Evolutionary conservation across 202 grass and related monocot species (phyloP).

Genomic region (Carex arenaria): DNA sequence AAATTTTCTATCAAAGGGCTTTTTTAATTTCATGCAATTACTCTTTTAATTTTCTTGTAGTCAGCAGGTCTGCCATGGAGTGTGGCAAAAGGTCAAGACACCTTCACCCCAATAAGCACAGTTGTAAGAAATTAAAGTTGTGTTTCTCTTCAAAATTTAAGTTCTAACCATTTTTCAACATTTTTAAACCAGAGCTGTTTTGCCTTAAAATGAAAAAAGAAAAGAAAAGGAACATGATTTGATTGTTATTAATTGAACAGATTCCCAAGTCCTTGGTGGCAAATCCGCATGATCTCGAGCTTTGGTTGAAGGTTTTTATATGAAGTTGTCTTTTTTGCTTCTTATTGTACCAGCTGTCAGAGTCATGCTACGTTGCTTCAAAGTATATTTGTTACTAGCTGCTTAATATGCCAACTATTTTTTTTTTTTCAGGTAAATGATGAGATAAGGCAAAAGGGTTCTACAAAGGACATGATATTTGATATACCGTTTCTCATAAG

Average conservation of each 20-base stretch:
- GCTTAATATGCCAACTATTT: conserved; percentile 13
- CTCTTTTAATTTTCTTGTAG: conserved; percentile 34
- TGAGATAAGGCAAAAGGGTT: conserved; percentile 85
- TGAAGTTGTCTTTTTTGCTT: background rate
- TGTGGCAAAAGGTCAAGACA: conserved; percentile 93
- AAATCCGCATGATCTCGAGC: conserved; percentile 81
- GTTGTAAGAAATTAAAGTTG: conserved; percentile 53
- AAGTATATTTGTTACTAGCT: background rate
- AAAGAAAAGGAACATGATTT: conserved; percentile 10
- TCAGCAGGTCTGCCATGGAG: conserved; percentile 93
- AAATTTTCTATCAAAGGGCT: background rate
- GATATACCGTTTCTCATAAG: conserved; percentile 94
- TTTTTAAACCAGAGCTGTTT: background rate
- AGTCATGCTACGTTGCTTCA: background rate
- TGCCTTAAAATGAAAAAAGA: background rate
- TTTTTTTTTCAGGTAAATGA: conserved; percentile 57
- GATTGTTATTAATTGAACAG: conserved; percentile 33
- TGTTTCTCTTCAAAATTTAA: conserved; percentile 8
- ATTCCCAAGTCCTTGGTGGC: conserved; percentile 73
- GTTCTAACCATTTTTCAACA: background rate
- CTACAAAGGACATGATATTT: conserved; percentile 93
- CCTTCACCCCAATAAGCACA: conserved; percentile 92
- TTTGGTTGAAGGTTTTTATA: conserved; percentile 83
- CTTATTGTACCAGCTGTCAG: background rate
- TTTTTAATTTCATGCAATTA: conserved; percentile 13